Base-by-base conservation (phyloP, 2,329 filamentous ascomycete species). In the Dactylellina haptotyla region DNA sequence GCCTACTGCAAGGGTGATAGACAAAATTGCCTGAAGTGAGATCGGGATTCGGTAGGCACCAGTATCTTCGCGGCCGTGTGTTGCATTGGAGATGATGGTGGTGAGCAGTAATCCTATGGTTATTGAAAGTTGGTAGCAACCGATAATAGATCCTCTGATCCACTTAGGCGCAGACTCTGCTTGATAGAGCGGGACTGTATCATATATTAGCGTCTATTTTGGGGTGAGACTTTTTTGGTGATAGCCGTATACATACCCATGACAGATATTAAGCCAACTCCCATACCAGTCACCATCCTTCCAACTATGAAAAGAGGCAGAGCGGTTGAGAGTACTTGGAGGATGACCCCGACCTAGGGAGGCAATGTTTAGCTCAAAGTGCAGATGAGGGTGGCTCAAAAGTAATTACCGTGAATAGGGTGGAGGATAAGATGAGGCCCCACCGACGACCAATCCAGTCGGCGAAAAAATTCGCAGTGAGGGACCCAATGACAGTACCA, bases 401-500 rank as follows among this genome's bases (percentile, higher is more conserved):
- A 23, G 9, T 34, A 18, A 23, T 39, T 73, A 73, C 69, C 23
- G 69, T 73, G 78, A n/a, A 90, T 89, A 20, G 89, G 91, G 63
- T 92, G 85, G 75, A 91, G 84, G 78, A 90, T 90, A 37, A 92
- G 89, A 75, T 90, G 89, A 50, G 90, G 83, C 51, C 90, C 69
- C 69, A 73, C 57, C 69, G 54, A 51, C 69, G 46, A 8, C 69
- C 69, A 16, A 73, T 73, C 69, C 69, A 73, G 57, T 73, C 90
- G 63, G 90, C 89, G 77, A 93, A 88, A 79, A 92, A 87, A 75
- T 90, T 86, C 39, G 90, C 90, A 4, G 87, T 87, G 18, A 90
- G 83, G 84, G 82, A 92, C 92, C 70, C 92, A 76, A 92, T 89
- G 81, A 93, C 93, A 30, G 90, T 92, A 66, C 90, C 90, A 28